Percentiles rank a stretch among this genome's conserved stretches.
These are phyloP conservation scores for Populus trichocarpa DNA, from an alignment of 441 rosid species.

Conservation along the genomic window DNA sequence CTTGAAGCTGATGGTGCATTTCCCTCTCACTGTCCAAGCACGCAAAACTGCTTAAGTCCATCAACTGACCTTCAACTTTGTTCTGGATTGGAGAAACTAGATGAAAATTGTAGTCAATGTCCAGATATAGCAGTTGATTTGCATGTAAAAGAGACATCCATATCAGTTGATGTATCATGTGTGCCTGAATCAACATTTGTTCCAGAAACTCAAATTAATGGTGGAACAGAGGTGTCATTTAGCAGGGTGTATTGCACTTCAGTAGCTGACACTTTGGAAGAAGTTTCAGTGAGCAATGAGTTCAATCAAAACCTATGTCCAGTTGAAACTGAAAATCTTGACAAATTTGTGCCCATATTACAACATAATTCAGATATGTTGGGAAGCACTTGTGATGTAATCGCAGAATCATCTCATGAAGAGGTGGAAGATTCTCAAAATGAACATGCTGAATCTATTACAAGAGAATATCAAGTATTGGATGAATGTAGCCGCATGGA, in stretches of 20 bases:
- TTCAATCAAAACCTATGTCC: constrained; percentile 28
- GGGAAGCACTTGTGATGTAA: constrained; percentile 32
- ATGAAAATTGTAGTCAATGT: constrained; percentile 31
- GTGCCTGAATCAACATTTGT: constrained; percentile 89
- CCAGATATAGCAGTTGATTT: constrained; percentile 33
- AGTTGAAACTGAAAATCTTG: constrained; percentile 26
- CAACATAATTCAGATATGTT: constrained; percentile 34
- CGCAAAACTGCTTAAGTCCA: constrained; percentile 28
- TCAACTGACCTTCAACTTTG: constrained; percentile 26
- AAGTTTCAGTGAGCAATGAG: constrained; percentile 45
- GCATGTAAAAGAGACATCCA: constrained; percentile 31
- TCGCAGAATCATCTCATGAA: constrained; percentile 40
- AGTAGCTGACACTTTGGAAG: constrained; percentile 39
- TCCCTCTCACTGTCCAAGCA: constrained; percentile 29
- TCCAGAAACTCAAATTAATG: constrained; percentile 70
- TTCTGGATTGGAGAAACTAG: constrained; percentile 29
- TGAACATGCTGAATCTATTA: constrained; percentile 31
- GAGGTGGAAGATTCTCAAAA: constrained; percentile 48
- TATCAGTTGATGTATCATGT: constrained; percentile 62
- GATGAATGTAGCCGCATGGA: constrained; percentile 90
- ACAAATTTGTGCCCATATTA: constrained; percentile 26
- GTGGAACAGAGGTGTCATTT: constrained; percentile 43
- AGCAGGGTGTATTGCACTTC: constrained; percentile 37
- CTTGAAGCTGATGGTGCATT: constrained; percentile 26
- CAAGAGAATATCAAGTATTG: constrained; percentile 53